These are phyloP conservation scores for Curvularia eragrostidis DNA, from an alignment of 2,329 filamentous ascomycete genomes.

Conservation along the genomic window DNA sequence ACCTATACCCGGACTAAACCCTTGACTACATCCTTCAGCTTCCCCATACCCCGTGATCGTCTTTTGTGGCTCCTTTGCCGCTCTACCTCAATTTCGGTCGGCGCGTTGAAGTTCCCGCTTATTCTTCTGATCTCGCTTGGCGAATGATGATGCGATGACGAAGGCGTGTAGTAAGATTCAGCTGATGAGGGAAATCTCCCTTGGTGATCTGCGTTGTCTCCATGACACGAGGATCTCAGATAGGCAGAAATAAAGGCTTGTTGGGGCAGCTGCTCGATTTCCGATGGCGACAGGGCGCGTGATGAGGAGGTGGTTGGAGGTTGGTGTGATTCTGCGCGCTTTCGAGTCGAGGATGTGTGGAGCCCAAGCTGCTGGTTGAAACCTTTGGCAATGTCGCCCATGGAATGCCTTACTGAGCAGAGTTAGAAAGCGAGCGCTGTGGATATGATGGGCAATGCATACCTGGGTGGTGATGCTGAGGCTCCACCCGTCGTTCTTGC, in stretches of 20 bases:
- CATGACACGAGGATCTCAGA: slow-evolving; percentile 12
- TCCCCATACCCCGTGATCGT: slow-evolving; percentile 21
- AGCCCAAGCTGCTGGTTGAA: slow-evolving; percentile 2
- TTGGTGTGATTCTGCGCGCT: slow-evolving; percentile 23
- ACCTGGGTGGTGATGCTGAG: slow-evolving; percentile 11
- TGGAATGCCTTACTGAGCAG: slow-evolving; percentile 8
- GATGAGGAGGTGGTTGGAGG: slow-evolving; percentile 3
- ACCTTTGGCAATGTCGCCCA: slow-evolving; percentile 13
- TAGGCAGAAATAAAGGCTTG: slow-evolving; percentile 14
- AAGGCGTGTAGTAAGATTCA: slow-evolving; percentile 12
- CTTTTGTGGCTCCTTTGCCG: slow-evolving; percentile 23
- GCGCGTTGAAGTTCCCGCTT: slow-evolving; percentile 39
- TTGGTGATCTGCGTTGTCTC: slow-evolving; percentile 10
- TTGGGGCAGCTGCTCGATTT: slow-evolving; percentile 9
- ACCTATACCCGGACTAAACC: slow-evolving; percentile 22
- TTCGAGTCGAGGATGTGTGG: slow-evolving; percentile 13
- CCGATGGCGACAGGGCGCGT: slow-evolving; percentile 2
- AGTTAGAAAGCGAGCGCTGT: background rate
- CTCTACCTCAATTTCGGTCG: slow-evolving; percentile 35
- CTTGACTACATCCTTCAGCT: slow-evolving; percentile 23
- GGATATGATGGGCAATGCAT: background rate
- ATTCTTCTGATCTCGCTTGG: slow-evolving; percentile 25
- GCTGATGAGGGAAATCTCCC: slow-evolving; percentile 19
- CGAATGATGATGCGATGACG: slow-evolving; percentile 10
- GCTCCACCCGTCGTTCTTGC: slow-evolving; percentile 12